Percentiles rank a stretch among this genome's conserved stretches.
Conservation (phyloP, 2,329 filamentous ascomycete genomes). For the Xylariaceae sp. region DNA sequence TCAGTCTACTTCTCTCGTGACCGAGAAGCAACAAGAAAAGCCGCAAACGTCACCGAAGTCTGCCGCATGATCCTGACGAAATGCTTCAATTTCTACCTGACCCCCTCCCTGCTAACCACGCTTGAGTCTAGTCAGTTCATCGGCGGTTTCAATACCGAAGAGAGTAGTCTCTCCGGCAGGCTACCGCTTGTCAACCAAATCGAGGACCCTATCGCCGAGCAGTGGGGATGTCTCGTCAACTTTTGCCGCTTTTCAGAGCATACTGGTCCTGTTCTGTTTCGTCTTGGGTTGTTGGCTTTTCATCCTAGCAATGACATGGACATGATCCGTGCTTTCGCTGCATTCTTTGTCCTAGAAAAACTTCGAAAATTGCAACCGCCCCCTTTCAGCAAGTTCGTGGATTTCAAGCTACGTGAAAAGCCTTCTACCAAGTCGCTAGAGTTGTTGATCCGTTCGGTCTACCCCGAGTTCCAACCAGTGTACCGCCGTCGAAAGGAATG, state of each 20-base stretch:
- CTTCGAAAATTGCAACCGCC: constrained; percentile 19
- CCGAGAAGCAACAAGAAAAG: constrained; percentile 5
- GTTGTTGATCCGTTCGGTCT: constrained; percentile 11
- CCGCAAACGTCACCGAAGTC: constrained; percentile 19
- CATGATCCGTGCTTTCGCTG: constrained; percentile 19
- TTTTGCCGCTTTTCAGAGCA: constrained; percentile 21
- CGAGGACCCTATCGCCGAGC: constrained; percentile 27
- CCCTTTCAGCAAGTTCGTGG: constrained; percentile 11
- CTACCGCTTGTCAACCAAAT: constrained; percentile 28
- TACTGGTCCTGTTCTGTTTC: constrained; percentile 24
- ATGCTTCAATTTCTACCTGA: constrained; percentile 12
- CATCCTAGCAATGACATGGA: constrained; percentile 24
- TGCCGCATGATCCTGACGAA: constrained; percentile 15
- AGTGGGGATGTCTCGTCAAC: constrained; percentile 29
- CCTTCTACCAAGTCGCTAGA: constrained; percentile 17
- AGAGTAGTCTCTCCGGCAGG: constrained; percentile 32
- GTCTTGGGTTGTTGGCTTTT: constrained; percentile 29
- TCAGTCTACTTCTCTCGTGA: constrained; percentile 23
- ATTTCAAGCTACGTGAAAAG: constrained; percentile 19
- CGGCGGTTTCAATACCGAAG: constrained; percentile 27
- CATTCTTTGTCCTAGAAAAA: constrained; percentile 12
- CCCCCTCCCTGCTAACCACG: constrained; percentile 4
- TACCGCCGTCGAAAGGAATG: background rate
- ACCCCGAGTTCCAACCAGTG: constrained; percentile 1
- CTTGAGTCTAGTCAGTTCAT: constrained; percentile 29